Percentiles rank a stretch among this genome's conserved stretches.
Conservation (phyloP, 2,329 filamentous ascomycete species). For the Trichoderma sp. region DNA sequence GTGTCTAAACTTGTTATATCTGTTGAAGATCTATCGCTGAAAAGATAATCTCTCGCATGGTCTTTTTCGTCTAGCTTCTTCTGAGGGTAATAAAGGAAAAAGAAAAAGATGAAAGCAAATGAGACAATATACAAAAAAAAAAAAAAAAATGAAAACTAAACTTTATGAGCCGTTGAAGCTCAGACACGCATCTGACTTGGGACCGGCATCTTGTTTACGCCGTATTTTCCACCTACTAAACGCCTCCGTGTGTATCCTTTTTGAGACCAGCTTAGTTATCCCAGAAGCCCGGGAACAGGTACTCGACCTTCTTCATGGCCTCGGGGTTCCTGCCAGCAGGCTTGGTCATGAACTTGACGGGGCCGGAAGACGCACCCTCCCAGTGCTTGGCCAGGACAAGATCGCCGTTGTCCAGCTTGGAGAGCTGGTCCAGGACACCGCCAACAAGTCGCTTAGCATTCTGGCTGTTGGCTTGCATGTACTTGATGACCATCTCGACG, state of each 20-base stretch:
- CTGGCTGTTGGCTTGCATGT: slow-evolving; percentile 89
- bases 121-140: background rate
- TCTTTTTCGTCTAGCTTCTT: background rate
- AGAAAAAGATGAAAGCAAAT: background rate
- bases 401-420: slow-evolving; percentile 70
- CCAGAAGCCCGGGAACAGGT: slow-evolving; percentile 82
- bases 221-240: background rate
- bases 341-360: slow-evolving; percentile 78
- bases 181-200: background rate
- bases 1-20: background rate
- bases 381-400: slow-evolving; percentile 78
- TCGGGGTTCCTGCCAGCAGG: slow-evolving; percentile 68
- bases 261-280: slow-evolving; percentile 30
- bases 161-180: background rate
- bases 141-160: background rate
- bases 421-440: slow-evolving; percentile 82
- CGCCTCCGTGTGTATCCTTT: background rate
- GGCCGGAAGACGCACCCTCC: slow-evolving; percentile 71
- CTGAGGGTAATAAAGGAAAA: background rate
- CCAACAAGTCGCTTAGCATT: slow-evolving; percentile 85
- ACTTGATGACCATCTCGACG: slow-evolving; percentile 93
- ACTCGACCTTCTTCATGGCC: slow-evolving; percentile 75
- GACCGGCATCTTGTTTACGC: background rate
- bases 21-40: slow-evolving; percentile 17
- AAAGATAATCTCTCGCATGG: background rate